Conservation (phyloP, 768 basidiomycete genomes). For the Mycena filopes region DNA sequence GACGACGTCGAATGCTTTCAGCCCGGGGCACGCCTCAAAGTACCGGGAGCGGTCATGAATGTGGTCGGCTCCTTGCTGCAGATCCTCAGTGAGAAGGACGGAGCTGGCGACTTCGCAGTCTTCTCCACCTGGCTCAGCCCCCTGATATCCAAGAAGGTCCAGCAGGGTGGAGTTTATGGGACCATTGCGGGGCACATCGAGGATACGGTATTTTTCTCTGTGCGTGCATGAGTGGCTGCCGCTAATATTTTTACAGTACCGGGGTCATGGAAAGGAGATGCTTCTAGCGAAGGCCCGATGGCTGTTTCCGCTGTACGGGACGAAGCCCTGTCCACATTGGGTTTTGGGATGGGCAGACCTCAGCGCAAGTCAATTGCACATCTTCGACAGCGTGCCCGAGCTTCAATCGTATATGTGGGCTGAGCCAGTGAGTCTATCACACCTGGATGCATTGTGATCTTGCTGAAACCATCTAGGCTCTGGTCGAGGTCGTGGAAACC, state of each 20-base stretch:
- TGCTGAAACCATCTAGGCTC: neutral
- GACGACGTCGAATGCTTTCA: too few species aligned
- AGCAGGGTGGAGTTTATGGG: neutral
- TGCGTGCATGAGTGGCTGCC: neutral
- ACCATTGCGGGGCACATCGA: conserved; percentile 2
- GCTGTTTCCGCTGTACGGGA: conserved; percentile 14
- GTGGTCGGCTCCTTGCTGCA: conserved; percentile 19
- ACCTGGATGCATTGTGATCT: neutral
- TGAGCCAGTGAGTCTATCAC: neutral
- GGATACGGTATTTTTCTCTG: neutral
- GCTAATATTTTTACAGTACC: neutral
- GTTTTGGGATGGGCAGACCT: conserved; percentile 14
- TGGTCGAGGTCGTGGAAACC: conserved; percentile 22
- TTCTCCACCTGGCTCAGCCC: conserved; percentile 24
- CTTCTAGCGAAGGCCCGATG: conserved; percentile 16
- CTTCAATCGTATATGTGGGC: conserved; percentile 1
- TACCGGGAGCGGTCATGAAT: neutral
- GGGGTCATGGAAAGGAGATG: neutral
- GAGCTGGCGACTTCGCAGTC: conserved; percentile 8
- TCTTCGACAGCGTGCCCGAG: conserved; percentile 15
- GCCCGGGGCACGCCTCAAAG: too few species aligned
- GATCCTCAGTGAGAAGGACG: neutral
- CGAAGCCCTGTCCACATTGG: conserved; percentile 1
- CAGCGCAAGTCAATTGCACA: neutral
- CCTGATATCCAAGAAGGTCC: conserved; percentile 1